These are phyloP conservation scores for Monilinia fructicola DNA, from an alignment of 2,329 filamentous ascomycete species.

Conservation along the genomic window DNA sequence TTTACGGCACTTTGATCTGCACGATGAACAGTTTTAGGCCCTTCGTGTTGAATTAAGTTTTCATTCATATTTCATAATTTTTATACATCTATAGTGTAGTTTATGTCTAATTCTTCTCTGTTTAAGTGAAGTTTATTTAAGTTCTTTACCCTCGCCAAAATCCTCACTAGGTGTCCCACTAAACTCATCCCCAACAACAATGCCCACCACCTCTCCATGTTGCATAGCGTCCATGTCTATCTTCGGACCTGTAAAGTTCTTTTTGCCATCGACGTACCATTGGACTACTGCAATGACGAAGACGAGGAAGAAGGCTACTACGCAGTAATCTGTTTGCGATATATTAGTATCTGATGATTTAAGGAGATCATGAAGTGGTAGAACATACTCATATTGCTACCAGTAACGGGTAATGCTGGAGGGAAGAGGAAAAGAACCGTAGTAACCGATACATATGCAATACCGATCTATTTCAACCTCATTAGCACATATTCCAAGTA, in stretches of 20 bases:
- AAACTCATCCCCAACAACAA: constrained; percentile 17
- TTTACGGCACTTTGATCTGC: not conserved
- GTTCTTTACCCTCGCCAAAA: not conserved
- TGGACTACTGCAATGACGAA: constrained; percentile 48
- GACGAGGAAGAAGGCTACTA: constrained; percentile 46
- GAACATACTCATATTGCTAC: constrained; percentile 57
- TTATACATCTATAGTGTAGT: no score
- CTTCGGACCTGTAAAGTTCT: constrained; percentile 52
- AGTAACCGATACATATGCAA: constrained; percentile 58
- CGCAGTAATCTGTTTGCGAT: constrained; percentile 32
- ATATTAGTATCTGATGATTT: not conserved
- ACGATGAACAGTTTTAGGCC: no score
- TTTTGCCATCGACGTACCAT: constrained; percentile 60
- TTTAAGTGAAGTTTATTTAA: not conserved
- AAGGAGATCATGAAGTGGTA: not conserved
- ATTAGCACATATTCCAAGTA: constrained; percentile 22
- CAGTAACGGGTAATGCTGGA: constrained; percentile 55
- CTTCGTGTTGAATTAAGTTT: no score
- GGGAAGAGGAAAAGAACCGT: constrained; percentile 65
- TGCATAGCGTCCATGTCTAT: constrained; percentile 44
- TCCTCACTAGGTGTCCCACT: constrained; percentile 5
- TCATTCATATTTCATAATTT: no score
- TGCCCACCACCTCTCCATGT: constrained; percentile 34
- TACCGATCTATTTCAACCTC: constrained; percentile 43
- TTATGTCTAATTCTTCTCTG: not conserved